phyloP scores from a whole-genome alignment of 2,329 filamentous ascomycete species.

The Fusarium camptoceras region DNA sequence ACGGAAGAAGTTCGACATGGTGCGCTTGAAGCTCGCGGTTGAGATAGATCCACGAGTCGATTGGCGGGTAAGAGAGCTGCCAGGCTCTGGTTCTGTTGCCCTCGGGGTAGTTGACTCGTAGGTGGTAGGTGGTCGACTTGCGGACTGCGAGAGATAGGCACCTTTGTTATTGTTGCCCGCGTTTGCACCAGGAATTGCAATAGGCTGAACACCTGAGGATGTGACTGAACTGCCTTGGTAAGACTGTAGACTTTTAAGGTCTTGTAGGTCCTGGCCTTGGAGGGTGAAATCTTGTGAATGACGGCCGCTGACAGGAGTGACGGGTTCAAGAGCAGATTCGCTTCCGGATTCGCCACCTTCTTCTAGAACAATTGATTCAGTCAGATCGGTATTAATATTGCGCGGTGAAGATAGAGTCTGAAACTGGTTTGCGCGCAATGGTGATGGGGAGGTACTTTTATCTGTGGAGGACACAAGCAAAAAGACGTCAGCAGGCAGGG shows the following conservation, averaged over 20 bases:
- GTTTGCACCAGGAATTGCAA: constrained; percentile 37
- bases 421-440: constrained; percentile 43
- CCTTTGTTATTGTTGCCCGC: constrained; percentile 20
- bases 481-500: constrained; percentile 47
- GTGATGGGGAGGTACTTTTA: constrained; percentile 44
- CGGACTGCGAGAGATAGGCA: constrained; percentile 35
- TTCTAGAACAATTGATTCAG: constrained; percentile 61
- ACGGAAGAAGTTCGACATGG: constrained; percentile 63
- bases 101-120: constrained; percentile 40
- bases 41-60: constrained; percentile 58
- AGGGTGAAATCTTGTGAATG: constrained; percentile 66
- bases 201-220: constrained; percentile 39
- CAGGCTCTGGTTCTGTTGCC: constrained; percentile 44
- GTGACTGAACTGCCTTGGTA: constrained; percentile 40
- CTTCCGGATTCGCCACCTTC: constrained; percentile 71
- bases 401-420: constrained; percentile 57
- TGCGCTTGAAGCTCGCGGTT: constrained; percentile 60
- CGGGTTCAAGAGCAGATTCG: constrained; percentile 69
- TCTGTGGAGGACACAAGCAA: constrained; percentile 37
- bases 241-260: constrained; percentile 45
- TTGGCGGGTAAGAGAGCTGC: constrained; percentile 53
- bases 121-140: constrained; percentile 34
- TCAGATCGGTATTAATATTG: constrained; percentile 62
- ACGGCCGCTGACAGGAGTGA: constrained; percentile 69
- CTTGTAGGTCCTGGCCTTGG: constrained; percentile 55